A percentile compares a stretch with the other conserved stretches of the same genome.
Conservation (phyloP, 2,329 filamentous ascomycete species). For the Colletotrichum tabaci region DNA sequence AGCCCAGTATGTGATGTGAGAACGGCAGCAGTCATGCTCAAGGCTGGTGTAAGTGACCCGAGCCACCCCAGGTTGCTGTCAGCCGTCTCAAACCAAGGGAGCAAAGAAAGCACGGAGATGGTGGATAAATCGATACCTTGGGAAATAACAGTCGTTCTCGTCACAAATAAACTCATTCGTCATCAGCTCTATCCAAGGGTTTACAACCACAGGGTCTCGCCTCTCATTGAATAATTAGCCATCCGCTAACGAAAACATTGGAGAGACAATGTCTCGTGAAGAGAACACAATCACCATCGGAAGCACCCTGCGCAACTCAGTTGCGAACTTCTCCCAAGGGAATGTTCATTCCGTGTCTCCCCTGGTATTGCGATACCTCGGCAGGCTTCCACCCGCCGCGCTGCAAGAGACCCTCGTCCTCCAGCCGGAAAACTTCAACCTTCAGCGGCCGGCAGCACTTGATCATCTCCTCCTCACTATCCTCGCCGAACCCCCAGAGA, state of each 20-base stretch:
- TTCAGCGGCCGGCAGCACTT: constrained; percentile 81
- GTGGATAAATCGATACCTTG: too few relatives aligned
- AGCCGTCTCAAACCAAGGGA: neutral
- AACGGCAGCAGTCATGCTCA: constrained; percentile 23
- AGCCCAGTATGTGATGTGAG: neutral
- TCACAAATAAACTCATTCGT: neutral
- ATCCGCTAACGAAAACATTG: neutral
- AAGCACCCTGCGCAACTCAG: neutral
- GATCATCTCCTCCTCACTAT: constrained; percentile 77
- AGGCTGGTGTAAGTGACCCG: constrained; percentile 8
- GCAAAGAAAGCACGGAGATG: neutral
- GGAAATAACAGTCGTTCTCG: too few relatives aligned
- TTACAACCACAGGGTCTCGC: too few relatives aligned
- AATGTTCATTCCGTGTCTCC: constrained; percentile 74
- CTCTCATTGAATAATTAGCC: neutral
- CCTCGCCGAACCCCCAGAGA: constrained; percentile 83
- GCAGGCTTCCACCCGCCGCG: constrained; percentile 74
- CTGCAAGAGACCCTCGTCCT: constrained; percentile 66
- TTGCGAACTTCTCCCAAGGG: constrained; percentile 36
- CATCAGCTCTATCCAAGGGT: too few relatives aligned
- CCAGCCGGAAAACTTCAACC: constrained; percentile 79
- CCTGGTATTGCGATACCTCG: constrained; percentile 72
- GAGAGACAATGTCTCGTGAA: neutral
- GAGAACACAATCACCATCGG: neutral
- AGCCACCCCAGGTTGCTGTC: constrained; percentile 15